Evolutionary conservation across 257 asterid genomes (phyloP).

Genomic region (Solanum piurae): DNA sequence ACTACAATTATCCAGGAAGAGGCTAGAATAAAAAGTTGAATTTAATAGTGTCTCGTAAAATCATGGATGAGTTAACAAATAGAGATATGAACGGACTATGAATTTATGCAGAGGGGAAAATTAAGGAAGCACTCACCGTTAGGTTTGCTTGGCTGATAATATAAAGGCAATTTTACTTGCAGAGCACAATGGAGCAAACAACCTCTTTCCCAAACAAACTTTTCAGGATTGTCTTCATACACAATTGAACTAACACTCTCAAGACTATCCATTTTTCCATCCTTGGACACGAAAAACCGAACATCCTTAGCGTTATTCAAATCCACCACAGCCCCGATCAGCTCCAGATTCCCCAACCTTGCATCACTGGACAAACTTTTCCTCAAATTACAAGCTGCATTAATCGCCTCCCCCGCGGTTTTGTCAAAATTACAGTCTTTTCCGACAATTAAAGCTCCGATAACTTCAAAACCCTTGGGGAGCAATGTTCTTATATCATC

Average conservation of each 20-base stretch:
- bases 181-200: constrained; percentile 62
- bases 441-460: constrained; percentile 59
- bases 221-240: constrained; percentile 65
- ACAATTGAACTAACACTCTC: constrained; percentile 33
- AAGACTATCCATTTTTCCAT: constrained; percentile 17
- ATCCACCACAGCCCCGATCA: constrained; percentile 63
- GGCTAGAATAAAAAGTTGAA: not conserved
- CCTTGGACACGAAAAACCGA: constrained; percentile 47
- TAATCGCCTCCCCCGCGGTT: constrained; percentile 43
- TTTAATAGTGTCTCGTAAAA: not conserved
- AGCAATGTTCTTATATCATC: constrained; percentile 64
- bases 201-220: constrained; percentile 60
- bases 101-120: not conserved
- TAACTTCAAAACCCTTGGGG: constrained; percentile 73
- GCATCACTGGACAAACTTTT: constrained; percentile 21
- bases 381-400: constrained; percentile 41
- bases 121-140: constrained; percentile 34
- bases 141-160: constrained; percentile 35
- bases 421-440: constrained; percentile 20
- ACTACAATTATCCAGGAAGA: not conserved
- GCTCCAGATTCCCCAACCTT: constrained; percentile 4
- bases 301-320: constrained; percentile 29
- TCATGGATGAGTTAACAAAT: not conserved
- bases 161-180: constrained; percentile 60
- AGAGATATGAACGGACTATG: not conserved